These are phyloP conservation scores for Priceomyces medius DNA, from an alignment of 805 yeast species.

Conservation along the genomic window DNA sequence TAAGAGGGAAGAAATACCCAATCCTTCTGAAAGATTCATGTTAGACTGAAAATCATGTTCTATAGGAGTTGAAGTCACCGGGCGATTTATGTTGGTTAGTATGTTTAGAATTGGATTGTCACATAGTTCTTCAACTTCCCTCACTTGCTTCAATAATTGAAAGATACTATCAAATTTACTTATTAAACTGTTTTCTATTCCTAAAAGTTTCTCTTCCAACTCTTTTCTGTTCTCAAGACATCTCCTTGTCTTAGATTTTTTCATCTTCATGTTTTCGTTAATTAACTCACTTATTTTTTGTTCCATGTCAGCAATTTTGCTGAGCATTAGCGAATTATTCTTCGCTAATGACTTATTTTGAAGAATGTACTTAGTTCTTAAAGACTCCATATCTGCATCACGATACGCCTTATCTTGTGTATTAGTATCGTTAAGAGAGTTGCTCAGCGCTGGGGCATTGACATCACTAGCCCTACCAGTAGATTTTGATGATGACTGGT, in stretches of 20 bases:
- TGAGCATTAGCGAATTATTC: slow-evolving; percentile 52
- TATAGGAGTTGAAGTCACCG: slow-evolving; percentile 21
- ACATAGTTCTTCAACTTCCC: slow-evolving; percentile 40
- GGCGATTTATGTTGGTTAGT: slow-evolving; percentile 7
- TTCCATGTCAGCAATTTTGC: slow-evolving; percentile 54
- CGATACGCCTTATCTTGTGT: background rate
- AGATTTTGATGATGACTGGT: slow-evolving; percentile 2
- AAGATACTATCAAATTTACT: slow-evolving; percentile 46
- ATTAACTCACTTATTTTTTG: slow-evolving; percentile 47
- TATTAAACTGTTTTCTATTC: slow-evolving; percentile 42
- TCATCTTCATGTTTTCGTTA: slow-evolving; percentile 47
- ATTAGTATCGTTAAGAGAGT: background rate
- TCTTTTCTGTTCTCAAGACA: slow-evolving; percentile 26
- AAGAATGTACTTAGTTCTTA: slow-evolving; percentile 30
- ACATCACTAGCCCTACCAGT: background rate
- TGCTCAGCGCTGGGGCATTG: background rate
- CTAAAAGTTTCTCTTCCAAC: slow-evolving; percentile 35
- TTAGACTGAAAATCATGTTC: background rate
- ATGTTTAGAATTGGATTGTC: slow-evolving; percentile 17
- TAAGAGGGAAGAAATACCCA: background rate
- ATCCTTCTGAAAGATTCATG: background rate
- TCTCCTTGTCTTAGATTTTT: slow-evolving; percentile 32
- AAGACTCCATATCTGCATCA: slow-evolving; percentile 15
- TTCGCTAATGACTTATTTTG: slow-evolving; percentile 63
- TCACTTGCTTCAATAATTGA: slow-evolving; percentile 39